These are phyloP conservation scores for Hanseniaspora uvarum DNA, from an alignment of 1,139 yeast species.

Conservation along the genomic window DNA sequence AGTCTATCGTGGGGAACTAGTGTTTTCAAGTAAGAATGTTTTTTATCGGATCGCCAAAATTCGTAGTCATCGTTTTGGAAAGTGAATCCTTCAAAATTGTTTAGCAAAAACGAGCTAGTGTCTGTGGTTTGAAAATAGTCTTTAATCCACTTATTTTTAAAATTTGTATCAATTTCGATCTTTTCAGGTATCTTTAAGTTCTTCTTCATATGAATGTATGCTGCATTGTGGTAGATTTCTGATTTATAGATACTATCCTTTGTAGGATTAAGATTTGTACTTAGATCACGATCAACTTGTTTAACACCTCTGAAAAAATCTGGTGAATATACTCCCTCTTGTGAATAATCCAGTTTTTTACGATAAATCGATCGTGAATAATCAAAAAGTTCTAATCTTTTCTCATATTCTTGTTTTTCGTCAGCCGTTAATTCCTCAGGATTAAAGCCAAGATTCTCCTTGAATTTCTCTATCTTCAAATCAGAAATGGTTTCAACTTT, in stretches of 20 bases:
- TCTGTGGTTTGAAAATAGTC: not conserved
- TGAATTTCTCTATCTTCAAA: not conserved
- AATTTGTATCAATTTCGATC: not conserved
- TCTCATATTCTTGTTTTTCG: not conserved
- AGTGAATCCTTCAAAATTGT: constrained; percentile 1
- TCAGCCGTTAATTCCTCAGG: not conserved
- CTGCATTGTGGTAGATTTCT: not conserved
- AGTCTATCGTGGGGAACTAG: not conserved
- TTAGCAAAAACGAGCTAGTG: not conserved
- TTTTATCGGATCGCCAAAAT: not conserved
- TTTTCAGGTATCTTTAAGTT: not conserved
- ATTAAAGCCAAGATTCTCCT: not conserved
- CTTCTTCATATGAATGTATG: not conserved
- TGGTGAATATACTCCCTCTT: not conserved
- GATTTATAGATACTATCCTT: not conserved
- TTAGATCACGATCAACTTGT: not conserved
- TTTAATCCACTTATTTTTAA: not conserved
- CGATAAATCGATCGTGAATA: not conserved
- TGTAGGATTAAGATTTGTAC: not conserved
- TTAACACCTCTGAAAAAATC: not conserved
- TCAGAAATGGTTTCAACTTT: not conserved
- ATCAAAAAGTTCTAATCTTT: not conserved
- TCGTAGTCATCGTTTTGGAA: not conserved
- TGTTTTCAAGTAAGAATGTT: not conserved
- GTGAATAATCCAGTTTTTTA: not conserved